phyloP scores from a whole-genome alignment of 2,329 filamentous ascomycete genomes.

The Helicocarpus griseus region DNA sequence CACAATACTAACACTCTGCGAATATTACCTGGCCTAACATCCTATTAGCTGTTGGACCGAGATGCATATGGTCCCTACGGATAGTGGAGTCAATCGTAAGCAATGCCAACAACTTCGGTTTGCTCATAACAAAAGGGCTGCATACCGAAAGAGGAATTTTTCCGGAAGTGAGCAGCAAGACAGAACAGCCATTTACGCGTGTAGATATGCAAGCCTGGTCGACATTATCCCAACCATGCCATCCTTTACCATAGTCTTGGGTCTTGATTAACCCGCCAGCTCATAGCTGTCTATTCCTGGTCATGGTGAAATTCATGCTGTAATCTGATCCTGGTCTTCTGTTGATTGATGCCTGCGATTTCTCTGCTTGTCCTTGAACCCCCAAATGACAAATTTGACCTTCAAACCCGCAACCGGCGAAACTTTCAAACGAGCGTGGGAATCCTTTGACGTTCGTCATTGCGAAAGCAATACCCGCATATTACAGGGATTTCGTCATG shows the following conservation, averaged over 20 bases:
- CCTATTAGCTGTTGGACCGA: conserved; percentile 28
- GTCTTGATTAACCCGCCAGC: conserved; percentile 25
- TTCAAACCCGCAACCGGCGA: conserved; percentile 26
- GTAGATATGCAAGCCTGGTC: conserved; percentile 24
- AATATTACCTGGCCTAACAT: conserved; percentile 30
- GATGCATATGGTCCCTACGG: conserved; percentile 33
- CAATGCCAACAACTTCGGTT: background rate
- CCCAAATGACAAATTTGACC: conserved; percentile 27
- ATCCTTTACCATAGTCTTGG: conserved; percentile 26
- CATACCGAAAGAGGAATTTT: conserved; percentile 34
- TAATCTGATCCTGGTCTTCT: conserved; percentile 14
- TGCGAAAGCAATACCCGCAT: conserved; percentile 27
- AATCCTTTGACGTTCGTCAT: conserved; percentile 20
- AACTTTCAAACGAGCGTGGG: conserved; percentile 16
- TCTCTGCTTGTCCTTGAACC: conserved; percentile 23
- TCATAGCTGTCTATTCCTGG: conserved; percentile 30
- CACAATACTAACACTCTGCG: conserved; percentile 27
- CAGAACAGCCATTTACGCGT: conserved; percentile 18
- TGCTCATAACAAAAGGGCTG: background rate
- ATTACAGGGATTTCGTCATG: conserved; percentile 21
- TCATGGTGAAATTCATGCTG: conserved; percentile 27
- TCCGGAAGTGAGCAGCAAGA: conserved; percentile 25
- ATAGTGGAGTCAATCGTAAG: background rate
- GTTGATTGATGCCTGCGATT: conserved; percentile 15
- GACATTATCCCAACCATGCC: conserved; percentile 28